Base-by-base conservation (phyloP, 2,329 filamentous ascomycete species). In the Fusarium sp. region DNA sequence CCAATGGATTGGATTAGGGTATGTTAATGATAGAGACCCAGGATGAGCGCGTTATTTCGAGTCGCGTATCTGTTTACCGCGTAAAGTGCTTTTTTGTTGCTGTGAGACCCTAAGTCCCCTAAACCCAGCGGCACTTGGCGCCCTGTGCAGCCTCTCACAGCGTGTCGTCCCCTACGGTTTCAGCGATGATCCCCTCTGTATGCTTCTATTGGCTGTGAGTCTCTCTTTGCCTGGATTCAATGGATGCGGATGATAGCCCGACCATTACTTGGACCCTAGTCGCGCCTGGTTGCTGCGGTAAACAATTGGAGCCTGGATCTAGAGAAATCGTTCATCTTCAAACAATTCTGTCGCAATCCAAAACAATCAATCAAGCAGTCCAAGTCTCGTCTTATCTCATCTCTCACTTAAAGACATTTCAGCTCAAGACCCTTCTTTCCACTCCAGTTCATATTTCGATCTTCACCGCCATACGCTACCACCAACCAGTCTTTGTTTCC, bases 21-120 rank as follows among this genome's bases (percentile, higher is more conserved):
- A 60, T 62, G 41, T 39, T 52, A 31, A 58, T 63, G 43, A 63
- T 66, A 59, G 30, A 34, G 42, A 28, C 26, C 31, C 19, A 49
- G 57, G 65, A 62, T 41, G 65, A 62, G 62, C 65, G 59, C 70
- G 72, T 68, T 46, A 43, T 66, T 71, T 67, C 67, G 64, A 28
- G 75, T 74, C 76, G 77, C 76, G 31, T n/a, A n/a, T 67, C 21
- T 16, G 31, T 45, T 65, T 48, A 70, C 73, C 79, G 79, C 78
- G 79, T 81, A 79, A 80, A 81, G 79, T 74, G 69, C 26, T 63
- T 70, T 26, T 28, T 68, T 74, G 69, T 71, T 72, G 67, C 62
- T 55, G 52, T 51, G 67, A 71, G 64, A 65, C 68, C 61, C 41
- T 23, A 45, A 23, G 43, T 45, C 50, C 60, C 68, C 60, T 53